Conservation (phyloP, 2,329 filamentous ascomycete species). For the Berkeleyomyces rouxiae region DNA sequence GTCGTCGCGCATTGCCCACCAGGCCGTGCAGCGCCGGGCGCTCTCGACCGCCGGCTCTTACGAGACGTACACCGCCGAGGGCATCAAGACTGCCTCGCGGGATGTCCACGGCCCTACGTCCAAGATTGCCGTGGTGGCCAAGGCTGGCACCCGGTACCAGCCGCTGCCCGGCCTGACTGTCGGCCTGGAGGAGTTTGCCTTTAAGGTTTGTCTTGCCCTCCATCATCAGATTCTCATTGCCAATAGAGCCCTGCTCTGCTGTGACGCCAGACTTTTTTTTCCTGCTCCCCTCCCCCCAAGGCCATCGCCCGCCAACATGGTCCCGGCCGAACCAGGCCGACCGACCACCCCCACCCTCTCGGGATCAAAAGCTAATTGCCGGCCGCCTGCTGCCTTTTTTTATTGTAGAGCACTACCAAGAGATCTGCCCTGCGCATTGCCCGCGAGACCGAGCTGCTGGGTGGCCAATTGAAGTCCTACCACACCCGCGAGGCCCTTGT, state of each 20-base stretch:
- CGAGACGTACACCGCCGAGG: slow-evolving; percentile 69
- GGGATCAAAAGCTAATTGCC: slow-evolving; percentile 10
- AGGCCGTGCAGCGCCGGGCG: slow-evolving; percentile 34
- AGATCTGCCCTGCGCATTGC: slow-evolving; percentile 84
- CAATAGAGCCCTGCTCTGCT: neutral
- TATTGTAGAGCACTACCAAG: slow-evolving; percentile 57
- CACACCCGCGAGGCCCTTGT: slow-evolving; percentile 90
- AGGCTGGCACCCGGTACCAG: slow-evolving; percentile 89
- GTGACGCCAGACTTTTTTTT: neutral
- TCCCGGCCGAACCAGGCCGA: neutral
- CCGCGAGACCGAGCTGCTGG: slow-evolving; percentile 88
- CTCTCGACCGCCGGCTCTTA: slow-evolving; percentile 57
- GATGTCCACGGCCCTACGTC: slow-evolving; percentile 79
- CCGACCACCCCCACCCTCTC: neutral
- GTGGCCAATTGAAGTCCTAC: slow-evolving; percentile 71
- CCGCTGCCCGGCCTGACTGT: slow-evolving; percentile 75
- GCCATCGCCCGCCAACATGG: neutral
- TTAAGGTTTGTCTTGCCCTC: slow-evolving; percentile 49
- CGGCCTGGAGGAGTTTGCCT: slow-evolving; percentile 86
- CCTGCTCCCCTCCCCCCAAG: neutral
- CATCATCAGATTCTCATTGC: neutral
- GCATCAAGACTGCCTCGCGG: slow-evolving; percentile 83
- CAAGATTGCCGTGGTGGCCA: slow-evolving; percentile 78
- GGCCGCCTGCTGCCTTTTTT: slow-evolving; percentile 31
- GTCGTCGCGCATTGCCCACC: slow-evolving; percentile 39